These are phyloP conservation scores for Epichloe amarillans DNA, from an alignment of 2,329 filamentous ascomycete genomes.

Conservation along the genomic window DNA sequence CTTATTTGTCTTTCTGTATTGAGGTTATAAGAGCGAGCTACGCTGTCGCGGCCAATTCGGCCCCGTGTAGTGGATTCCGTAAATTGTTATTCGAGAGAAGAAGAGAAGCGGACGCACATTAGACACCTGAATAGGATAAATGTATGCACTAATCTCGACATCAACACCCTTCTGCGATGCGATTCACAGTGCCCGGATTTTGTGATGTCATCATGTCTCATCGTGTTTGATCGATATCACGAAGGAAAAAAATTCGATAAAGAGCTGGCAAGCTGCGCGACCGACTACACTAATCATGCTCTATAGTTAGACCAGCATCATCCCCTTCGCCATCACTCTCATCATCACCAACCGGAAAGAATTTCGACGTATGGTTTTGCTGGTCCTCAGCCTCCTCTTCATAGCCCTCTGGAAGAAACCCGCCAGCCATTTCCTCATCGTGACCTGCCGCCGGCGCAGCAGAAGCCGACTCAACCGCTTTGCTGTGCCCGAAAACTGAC, in stretches of 20 bases:
- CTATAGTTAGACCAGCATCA: conserved; percentile 21
- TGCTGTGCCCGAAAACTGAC: conserved; percentile 41
- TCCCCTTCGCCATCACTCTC: conserved; percentile 25
- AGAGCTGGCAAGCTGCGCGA: background rate
- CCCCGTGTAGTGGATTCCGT: too few relatives aligned
- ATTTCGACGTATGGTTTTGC: conserved; percentile 26
- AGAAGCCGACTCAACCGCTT: conserved; percentile 4
- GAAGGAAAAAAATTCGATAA: background rate
- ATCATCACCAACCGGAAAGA: conserved; percentile 34
- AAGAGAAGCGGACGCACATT: too few relatives aligned
- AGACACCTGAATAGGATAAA: too few relatives aligned
- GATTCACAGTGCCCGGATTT: background rate
- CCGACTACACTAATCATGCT: conserved; percentile 10
- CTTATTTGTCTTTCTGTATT: too few relatives aligned
- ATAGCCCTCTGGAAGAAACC: conserved; percentile 45
- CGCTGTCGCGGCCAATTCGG: too few relatives aligned
- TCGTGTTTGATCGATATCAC: too few relatives aligned
- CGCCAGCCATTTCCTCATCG: conserved; percentile 43
- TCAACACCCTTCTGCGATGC: background rate
- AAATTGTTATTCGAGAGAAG: too few relatives aligned
- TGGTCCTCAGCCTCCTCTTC: conserved; percentile 33
- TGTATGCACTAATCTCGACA: too few relatives aligned
- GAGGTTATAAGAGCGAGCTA: too few relatives aligned
- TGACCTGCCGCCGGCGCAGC: conserved; percentile 14
- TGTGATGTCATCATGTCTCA: too few relatives aligned